Percentiles rank a stretch among this genome's conserved stretches.
These are phyloP conservation scores for Castanea sativa DNA, from an alignment of 306 rosid genomes.

Conservation along the genomic window DNA sequence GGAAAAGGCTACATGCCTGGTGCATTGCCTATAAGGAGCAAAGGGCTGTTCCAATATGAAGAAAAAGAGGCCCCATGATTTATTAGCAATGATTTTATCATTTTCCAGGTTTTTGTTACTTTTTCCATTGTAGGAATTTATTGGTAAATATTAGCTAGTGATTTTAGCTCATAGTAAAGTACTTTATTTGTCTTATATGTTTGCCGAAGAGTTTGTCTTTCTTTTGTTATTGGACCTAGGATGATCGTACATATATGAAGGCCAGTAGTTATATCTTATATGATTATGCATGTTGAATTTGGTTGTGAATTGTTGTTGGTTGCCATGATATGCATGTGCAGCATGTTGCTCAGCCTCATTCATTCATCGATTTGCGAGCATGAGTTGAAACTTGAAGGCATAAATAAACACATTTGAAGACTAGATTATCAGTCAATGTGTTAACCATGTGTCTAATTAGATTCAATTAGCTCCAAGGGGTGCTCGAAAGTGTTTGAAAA, in stretches of 20 bases:
- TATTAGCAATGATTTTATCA: not conserved
- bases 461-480: not conserved
- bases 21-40: not conserved
- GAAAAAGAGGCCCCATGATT: not conserved
- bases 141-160: not conserved
- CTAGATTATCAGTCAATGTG: not conserved
- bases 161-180: not conserved
- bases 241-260: not conserved
- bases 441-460: not conserved
- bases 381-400: not conserved
- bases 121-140: not conserved
- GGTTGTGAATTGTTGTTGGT: not conserved
- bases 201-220: not conserved
- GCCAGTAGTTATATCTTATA: not conserved
- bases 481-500: not conserved
- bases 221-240: not conserved
- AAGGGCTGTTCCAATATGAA: not conserved
- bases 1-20: not conserved
- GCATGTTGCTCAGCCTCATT: not conserved
- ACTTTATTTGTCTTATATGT: too few relatives aligned
- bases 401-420: not conserved
- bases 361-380: not conserved
- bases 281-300: not conserved
- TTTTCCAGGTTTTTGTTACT: not conserved
- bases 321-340: not conserved